A percentile compares a stretch with the other conserved stretches of the same genome.
Evolutionary conservation across 352 stramenopile genomes (phyloP).

Genomic region (Globisporangium heterothallicum): DNA sequence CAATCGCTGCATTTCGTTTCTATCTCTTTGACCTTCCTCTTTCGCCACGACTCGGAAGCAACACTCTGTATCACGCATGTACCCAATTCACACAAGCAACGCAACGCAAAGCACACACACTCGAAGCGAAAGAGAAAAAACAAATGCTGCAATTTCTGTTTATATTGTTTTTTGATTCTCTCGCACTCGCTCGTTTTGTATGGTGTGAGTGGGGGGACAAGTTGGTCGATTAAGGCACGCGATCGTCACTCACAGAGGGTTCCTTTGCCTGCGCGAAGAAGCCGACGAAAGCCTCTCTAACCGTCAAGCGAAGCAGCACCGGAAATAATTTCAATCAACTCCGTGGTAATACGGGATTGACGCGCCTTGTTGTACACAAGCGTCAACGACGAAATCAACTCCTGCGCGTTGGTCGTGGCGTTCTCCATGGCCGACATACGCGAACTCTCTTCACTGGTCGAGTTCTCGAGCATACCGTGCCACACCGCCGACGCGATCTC

Average conservation of each 20-base stretch:
- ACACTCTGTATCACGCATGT: no score
- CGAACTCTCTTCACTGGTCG: conserved; percentile 96
- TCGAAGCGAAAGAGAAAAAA: no score
- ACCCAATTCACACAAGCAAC: no score
- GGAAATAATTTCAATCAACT: conserved; percentile 98
- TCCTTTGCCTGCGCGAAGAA: not conserved
- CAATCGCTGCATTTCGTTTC: conserved; percentile 1
- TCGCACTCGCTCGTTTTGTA: no score
- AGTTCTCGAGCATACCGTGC: conserved; percentile 96
- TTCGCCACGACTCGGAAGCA: no score
- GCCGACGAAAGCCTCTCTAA: conserved; percentile 23
- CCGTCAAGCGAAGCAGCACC: conserved; percentile 94
- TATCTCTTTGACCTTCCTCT: not conserved
- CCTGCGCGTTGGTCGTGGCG: conserved; percentile 96
- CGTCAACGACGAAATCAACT: conserved; percentile 95
- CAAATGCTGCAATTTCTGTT: no score
- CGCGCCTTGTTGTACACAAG: conserved; percentile 90
- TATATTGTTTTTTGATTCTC: no score
- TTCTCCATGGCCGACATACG: conserved; percentile 99
- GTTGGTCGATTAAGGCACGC: no score
- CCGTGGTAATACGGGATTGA: conserved; percentile 95
- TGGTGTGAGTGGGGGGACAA: no score
- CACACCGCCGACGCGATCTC: conserved; percentile 87
- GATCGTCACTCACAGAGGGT: conserved; percentile 5
- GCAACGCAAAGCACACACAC: no score